These are phyloP conservation scores for Pyrrhoderma noxium DNA, from an alignment of 1,284 basidiomycete genomes.

Conservation along the genomic window DNA sequence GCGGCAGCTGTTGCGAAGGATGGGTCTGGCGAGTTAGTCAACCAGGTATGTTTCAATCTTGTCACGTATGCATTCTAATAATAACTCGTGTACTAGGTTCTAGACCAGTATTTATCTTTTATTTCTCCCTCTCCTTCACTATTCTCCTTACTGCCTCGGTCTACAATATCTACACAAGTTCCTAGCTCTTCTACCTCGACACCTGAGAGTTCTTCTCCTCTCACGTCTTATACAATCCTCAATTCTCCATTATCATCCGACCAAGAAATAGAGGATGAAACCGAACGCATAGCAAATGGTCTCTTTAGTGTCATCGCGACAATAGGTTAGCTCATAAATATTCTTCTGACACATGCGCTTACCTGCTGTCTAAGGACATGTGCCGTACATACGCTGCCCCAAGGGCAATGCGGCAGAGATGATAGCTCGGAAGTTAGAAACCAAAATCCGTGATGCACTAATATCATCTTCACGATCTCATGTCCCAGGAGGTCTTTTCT, in stretches of 20 bases:
- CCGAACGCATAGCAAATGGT: constrained; percentile 87
- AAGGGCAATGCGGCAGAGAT: constrained; percentile 97
- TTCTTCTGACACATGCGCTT: neutral
- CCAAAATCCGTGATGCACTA: constrained; percentile 89
- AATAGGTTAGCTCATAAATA: constrained; percentile 48
- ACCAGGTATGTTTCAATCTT: constrained; percentile 47
- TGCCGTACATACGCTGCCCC: constrained; percentile 93
- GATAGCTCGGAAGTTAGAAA: constrained; percentile 93
- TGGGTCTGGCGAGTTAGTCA: constrained; percentile 77
- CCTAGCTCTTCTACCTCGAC: constrained; percentile 25
- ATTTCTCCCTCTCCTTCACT: constrained; percentile 91
- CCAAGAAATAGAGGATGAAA: constrained; percentile 88
- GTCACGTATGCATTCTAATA: neutral
- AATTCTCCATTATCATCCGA: constrained; percentile 92
- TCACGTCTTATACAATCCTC: constrained; percentile 69
- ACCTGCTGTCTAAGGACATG: constrained; percentile 53
- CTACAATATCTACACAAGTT: constrained; percentile 30
- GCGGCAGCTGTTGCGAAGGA: constrained; percentile 83
- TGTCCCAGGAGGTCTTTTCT: constrained; percentile 46
- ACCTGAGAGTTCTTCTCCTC: constrained; percentile 34
- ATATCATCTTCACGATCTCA: constrained; percentile 69
- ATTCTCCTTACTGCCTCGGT: constrained; percentile 77
- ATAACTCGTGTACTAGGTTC: constrained; percentile 43
- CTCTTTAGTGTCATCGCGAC: constrained; percentile 94
- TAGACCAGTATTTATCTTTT: constrained; percentile 97